A percentile compares a stretch with the other conserved stretches of the same genome.
Conservation (phyloP, 225 moss, liverwort and hornwort genomes). For the Marchantia paleacea region DNA sequence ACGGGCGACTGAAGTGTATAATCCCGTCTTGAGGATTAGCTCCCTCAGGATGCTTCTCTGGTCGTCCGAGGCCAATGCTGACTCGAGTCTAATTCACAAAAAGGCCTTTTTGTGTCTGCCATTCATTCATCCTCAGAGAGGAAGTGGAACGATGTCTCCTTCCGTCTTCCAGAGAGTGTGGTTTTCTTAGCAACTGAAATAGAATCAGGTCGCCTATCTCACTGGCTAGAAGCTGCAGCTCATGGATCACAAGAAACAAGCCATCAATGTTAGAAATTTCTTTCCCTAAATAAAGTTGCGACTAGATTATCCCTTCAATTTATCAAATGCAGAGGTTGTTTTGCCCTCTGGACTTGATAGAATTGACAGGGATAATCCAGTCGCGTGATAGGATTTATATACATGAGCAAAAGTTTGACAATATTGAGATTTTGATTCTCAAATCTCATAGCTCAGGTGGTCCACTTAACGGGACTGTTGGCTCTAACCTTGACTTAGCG, state of each 20-base stretch:
- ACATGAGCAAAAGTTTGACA: not conserved
- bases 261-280: not conserved
- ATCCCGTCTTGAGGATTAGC: not conserved
- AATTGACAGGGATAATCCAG: not conserved
- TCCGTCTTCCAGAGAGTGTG: not conserved
- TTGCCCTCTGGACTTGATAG: not conserved
- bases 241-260: not conserved
- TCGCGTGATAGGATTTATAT: conserved; percentile 2
- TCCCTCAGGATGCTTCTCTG: not conserved
- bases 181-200: not conserved
- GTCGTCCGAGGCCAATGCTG: not conserved
- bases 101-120: not conserved
- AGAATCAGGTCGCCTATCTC: not conserved
- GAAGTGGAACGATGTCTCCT: not conserved
- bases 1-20: not conserved
- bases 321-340: not conserved
- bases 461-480: not conserved
- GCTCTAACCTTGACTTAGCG: not conserved
- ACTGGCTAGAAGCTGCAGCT: not conserved
- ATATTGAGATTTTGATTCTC: not conserved
- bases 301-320: conserved; percentile 1
- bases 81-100: not conserved
- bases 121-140: not conserved
- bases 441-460: conserved; percentile 1
- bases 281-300: not conserved